Conservation (phyloP, 805 yeast species). For the Blastobotrys parvus region DNA sequence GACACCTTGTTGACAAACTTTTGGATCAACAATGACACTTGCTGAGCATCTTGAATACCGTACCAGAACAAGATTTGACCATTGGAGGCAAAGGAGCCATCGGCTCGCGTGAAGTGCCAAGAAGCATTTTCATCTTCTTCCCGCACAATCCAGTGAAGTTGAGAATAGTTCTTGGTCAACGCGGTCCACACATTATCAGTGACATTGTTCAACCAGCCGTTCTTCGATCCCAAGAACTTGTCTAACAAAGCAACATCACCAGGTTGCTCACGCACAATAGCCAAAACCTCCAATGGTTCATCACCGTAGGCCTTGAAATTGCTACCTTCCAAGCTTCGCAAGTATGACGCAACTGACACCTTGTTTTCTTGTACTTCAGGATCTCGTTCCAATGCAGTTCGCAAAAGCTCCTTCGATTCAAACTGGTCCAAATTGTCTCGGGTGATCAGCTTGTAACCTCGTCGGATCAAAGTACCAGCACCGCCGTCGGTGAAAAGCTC, state of each 20-base stretch:
- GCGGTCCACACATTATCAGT: constrained; percentile 89
- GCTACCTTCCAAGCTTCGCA: constrained; percentile 56
- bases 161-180: constrained; percentile 60
- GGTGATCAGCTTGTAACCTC: constrained; percentile 78
- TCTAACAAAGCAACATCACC: constrained; percentile 58
- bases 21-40: constrained; percentile 55
- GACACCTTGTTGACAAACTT: constrained; percentile 31
- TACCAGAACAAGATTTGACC: constrained; percentile 94
- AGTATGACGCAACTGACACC: constrained; percentile 70
- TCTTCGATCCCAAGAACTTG: constrained; percentile 76
- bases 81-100: constrained; percentile 84
- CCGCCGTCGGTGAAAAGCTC: constrained; percentile 98
- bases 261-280: constrained; percentile 60
- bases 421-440: constrained; percentile 65
- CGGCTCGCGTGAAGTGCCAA: constrained; percentile 89
- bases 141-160: constrained; percentile 79
- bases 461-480: constrained; percentile 96
- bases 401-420: constrained; percentile 48
- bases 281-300: constrained; percentile 90
- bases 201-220: constrained; percentile 96
- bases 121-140: constrained; percentile 87
- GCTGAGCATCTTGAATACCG: constrained; percentile 60
- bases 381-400: constrained; percentile 71
- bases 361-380: constrained; percentile 63
- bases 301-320: constrained; percentile 80